Evolutionary conservation across 1,284 basidiomycete genomes (phyloP).

Genomic region (Ceratobasidium sp.): DNA sequence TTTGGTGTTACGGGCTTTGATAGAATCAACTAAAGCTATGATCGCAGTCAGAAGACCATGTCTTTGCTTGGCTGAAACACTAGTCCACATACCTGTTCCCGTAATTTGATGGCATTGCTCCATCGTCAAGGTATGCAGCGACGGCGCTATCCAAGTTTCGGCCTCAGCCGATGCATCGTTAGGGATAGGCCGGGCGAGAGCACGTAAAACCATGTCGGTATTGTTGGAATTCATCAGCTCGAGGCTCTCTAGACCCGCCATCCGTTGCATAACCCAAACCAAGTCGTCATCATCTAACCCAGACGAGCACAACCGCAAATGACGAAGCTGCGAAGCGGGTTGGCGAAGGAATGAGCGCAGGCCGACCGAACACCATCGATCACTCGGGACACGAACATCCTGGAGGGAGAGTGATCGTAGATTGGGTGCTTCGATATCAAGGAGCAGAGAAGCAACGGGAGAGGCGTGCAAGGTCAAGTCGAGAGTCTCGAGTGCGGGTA

Average conservation of each 20-base stretch:
- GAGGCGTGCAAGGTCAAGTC: conserved; percentile 37
- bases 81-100: conserved; percentile 35
- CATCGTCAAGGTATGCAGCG: conserved; percentile 18
- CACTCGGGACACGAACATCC: conserved; percentile 37
- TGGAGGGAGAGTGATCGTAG: conserved; percentile 37
- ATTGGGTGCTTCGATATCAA: conserved; percentile 42
- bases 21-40: conserved; percentile 41
- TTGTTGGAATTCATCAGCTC: conserved; percentile 34
- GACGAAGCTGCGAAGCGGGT: conserved; percentile 25
- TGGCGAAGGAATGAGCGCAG: conserved; percentile 43
- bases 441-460: conserved; percentile 39
- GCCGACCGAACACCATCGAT: conserved; percentile 45
- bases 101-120: conserved; percentile 45
- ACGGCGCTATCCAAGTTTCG: conserved; percentile 34
- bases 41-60: conserved; percentile 1
- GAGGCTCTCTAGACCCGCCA: conserved; percentile 34
- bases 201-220: conserved; percentile 32
- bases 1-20: conserved; percentile 37
- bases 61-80: not conserved
- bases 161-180: not conserved
- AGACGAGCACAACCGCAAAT: conserved; percentile 32
- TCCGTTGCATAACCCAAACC: conserved; percentile 38
- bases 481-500: conserved; percentile 37
- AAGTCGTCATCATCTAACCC: conserved; percentile 43
- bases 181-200: conserved; percentile 27